A percentile compares a stretch with the other conserved stretches of the same genome.
These are phyloP conservation scores for Solanum tarapatanum DNA, from an alignment of 257 asterid species.

Conservation along the genomic window DNA sequence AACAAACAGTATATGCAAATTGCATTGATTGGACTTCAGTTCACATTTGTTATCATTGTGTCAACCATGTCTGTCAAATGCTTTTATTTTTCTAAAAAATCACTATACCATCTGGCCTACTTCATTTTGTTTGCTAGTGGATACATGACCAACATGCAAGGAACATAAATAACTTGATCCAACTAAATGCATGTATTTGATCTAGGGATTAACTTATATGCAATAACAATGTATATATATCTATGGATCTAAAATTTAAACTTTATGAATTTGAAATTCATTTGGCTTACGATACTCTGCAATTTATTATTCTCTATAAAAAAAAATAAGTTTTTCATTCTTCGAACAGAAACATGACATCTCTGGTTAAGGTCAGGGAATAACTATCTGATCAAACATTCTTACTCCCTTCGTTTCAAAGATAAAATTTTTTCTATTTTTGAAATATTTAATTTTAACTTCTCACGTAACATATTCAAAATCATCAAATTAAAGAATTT, in stretches of 20 bases:
- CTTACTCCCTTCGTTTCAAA: neutral
- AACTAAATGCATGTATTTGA: neutral
- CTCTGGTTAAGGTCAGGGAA: neutral
- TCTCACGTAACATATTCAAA: neutral
- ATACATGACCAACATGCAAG: neutral
- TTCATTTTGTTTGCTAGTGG: neutral
- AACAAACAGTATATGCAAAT: neutral
- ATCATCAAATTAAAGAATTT: neutral
- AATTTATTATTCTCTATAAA: neutral
- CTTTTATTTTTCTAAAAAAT: neutral
- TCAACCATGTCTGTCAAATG: neutral
- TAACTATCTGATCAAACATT: neutral
- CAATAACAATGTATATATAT: neutral
- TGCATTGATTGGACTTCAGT: neutral
- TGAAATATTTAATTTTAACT: too few relatives aligned
- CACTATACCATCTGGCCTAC: neutral
- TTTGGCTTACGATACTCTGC: too few relatives aligned
- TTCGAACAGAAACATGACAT: neutral
- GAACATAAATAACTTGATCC: neutral
- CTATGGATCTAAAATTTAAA: neutral
- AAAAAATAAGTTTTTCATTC: neutral
- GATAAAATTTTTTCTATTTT: too few relatives aligned
- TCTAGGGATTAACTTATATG: neutral
- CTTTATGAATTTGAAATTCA: neutral
- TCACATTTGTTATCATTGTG: neutral